Evolutionary conservation across 805 yeast genomes (phyloP).

Genomic region (Cyberlindnera bimundalis): DNA sequence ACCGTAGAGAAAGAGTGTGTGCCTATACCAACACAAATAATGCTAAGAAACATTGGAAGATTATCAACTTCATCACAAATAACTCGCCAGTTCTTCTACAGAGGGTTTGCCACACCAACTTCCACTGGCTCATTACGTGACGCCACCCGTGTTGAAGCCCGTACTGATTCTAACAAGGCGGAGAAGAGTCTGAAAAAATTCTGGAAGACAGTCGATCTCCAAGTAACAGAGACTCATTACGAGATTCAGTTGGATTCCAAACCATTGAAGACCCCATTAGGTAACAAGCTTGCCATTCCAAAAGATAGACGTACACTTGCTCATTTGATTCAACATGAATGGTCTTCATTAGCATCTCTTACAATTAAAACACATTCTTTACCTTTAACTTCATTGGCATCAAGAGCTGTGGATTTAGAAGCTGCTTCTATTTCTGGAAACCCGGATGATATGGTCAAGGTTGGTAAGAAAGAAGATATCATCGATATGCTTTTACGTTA

Average conservation of each 20-base stretch:
- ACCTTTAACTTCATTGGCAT: conserved; percentile 83
- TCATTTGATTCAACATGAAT: conserved; percentile 75
- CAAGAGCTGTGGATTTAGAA: conserved; percentile 80
- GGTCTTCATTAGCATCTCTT: conserved; percentile 70
- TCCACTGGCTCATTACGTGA: conserved; percentile 1
- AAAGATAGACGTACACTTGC: conserved; percentile 59
- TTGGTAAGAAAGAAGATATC: conserved; percentile 56
- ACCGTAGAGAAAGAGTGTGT: too few relatives aligned
- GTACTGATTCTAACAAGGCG: conserved; percentile 58
- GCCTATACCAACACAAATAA: too few relatives aligned
- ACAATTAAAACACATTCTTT: conserved; percentile 72
- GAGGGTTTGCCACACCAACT: conserved; percentile 6
- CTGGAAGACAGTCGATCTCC: conserved; percentile 72
- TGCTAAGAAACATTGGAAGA: conserved; percentile 2
- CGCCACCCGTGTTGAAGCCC: conserved; percentile 6
- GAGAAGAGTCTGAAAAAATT: conserved; percentile 68
- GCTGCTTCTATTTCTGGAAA: conserved; percentile 36
- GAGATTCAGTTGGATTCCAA: conserved; percentile 68
- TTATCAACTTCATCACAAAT: too few relatives aligned
- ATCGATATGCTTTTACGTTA: conserved; percentile 66
- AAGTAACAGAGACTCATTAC: conserved; percentile 29
- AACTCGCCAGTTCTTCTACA: not conserved
- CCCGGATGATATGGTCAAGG: conserved; percentile 51
- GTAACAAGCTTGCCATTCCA: conserved; percentile 67
- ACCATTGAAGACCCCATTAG: conserved; percentile 81